Percentiles rank a stretch among this genome's conserved stretches.
phyloP scores from a whole-genome alignment of 2,329 filamentous ascomycete genomes.

The Alternaria brassicae region DNA sequence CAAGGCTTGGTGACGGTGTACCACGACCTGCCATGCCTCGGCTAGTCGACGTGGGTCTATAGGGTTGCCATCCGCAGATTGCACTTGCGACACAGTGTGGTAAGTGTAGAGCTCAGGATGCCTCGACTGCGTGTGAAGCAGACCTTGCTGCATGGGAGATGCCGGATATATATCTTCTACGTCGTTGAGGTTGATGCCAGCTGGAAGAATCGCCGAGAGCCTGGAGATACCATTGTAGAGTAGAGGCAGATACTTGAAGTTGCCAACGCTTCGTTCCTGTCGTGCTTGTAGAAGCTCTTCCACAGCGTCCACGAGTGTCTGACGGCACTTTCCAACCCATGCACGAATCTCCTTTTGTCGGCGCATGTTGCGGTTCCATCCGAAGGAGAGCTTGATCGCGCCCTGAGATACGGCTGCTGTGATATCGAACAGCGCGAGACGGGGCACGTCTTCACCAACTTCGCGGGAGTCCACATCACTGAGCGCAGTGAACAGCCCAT shows the following conservation, averaged over 20 bases:
- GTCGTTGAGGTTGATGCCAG: slow-evolving; percentile 25
- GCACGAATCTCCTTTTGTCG: slow-evolving; percentile 36
- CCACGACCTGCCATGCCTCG: slow-evolving; percentile 46
- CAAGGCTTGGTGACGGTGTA: slow-evolving; percentile 42
- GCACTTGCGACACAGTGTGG: slow-evolving; percentile 40
- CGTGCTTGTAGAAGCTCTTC: slow-evolving; percentile 38
- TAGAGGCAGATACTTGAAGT: slow-evolving; percentile 42
- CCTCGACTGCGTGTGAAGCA: slow-evolving; percentile 41
- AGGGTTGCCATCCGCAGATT: slow-evolving; percentile 20
- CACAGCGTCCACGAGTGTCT: slow-evolving; percentile 40
- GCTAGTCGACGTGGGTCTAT: slow-evolving; percentile 39
- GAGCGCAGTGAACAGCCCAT: slow-evolving; percentile 34
- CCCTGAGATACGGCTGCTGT: slow-evolving; percentile 41
- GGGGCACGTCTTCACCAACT: slow-evolving; percentile 36
- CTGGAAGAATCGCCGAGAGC: slow-evolving; percentile 28
- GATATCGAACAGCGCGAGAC: slow-evolving; percentile 43
- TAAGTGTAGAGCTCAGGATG: slow-evolving; percentile 42
- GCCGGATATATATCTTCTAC: slow-evolving; percentile 43
- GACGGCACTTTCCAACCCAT: slow-evolving; percentile 41
- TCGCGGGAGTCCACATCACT: slow-evolving; percentile 32
- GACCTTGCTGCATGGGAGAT: slow-evolving; percentile 43
- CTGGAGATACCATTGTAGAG: slow-evolving; percentile 41
- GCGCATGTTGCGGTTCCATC: slow-evolving; percentile 43
- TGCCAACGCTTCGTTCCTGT: slow-evolving; percentile 35
- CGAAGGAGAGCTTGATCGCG: slow-evolving; percentile 42